phyloP scores from a whole-genome alignment of 306 rosid species.

The Lagenaria siceraria region DNA sequence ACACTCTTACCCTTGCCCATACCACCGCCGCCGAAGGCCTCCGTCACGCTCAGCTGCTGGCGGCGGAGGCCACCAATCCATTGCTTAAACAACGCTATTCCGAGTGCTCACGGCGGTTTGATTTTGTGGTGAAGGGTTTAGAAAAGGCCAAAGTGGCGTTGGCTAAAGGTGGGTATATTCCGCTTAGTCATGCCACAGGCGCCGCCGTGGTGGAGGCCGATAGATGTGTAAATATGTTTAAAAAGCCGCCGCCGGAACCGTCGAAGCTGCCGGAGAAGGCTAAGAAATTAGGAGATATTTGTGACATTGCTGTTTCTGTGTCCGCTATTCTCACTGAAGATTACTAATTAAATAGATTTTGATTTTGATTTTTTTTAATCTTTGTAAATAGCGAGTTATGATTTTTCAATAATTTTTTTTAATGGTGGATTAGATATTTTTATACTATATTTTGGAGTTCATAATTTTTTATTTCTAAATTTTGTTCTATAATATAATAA shows the following conservation, averaged over 20 bases:
- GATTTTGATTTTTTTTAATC: too few relatives aligned
- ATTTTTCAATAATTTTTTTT: too few relatives aligned
- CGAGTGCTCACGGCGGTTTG: neutral
- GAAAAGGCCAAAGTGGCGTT: neutral
- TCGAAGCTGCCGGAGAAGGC: neutral
- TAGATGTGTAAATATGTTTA: neutral
- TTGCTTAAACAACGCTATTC: neutral
- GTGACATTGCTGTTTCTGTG: neutral
- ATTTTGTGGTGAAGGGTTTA: neutral
- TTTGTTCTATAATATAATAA: too few relatives aligned
- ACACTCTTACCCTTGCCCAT: neutral
- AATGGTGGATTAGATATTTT: too few relatives aligned
- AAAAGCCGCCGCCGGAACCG: neutral
- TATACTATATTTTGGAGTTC: too few relatives aligned
- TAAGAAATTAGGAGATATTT: neutral
- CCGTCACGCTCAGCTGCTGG: neutral
- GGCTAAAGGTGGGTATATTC: neutral
- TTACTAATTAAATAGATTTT: too few relatives aligned
- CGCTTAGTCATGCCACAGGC: neutral
- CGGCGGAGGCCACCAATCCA: neutral
- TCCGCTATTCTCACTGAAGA: neutral
- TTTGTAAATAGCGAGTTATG: too few relatives aligned
- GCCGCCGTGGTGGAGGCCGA: neutral
- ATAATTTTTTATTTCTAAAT: too few relatives aligned
- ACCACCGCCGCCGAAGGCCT: neutral